phyloP scores from a whole-genome alignment of 208 protist species.

The Acanthamoeba rhysodes region DNA sequence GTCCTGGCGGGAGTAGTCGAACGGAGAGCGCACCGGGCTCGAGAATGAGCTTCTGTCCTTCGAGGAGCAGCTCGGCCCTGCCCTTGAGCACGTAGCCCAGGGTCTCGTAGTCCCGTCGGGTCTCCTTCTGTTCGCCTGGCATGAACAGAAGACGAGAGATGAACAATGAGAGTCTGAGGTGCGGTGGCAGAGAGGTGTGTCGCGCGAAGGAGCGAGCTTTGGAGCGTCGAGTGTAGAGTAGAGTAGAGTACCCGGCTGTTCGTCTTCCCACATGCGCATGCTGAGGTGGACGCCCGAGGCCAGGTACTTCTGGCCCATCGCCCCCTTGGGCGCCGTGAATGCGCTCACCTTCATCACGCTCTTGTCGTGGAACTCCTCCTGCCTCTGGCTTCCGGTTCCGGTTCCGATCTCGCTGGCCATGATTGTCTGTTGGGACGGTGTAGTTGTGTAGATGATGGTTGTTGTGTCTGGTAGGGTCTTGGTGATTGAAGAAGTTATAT shows the following conservation, averaged over 20 bases:
- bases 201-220: too few species aligned
- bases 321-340: not conserved
- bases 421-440: not conserved
- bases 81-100: slow-evolving; percentile 33
- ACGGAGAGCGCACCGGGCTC: not conserved
- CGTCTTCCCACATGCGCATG: slow-evolving; percentile 51
- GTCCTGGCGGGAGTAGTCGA: not conserved
- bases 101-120: not conserved
- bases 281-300: slow-evolving; percentile 31
- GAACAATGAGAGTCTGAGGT: not conserved
- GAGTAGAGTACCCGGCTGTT: not conserved
- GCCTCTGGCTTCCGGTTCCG: not conserved
- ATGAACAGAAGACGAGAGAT: not conserved
- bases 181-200: too few species aligned
- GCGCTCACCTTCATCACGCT: slow-evolving; percentile 53
- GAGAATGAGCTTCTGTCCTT: slow-evolving; percentile 12
- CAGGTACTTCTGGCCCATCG: slow-evolving; percentile 37
- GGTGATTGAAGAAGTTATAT: not conserved
- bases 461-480: not conserved
- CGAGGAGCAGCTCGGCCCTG: slow-evolving; percentile 19
- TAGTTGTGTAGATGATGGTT: not conserved
- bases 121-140: slow-evolving; percentile 2
- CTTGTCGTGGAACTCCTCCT: slow-evolving; percentile 40
- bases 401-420: slow-evolving; percentile 48
- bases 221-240: too few species aligned